These are phyloP conservation scores for Cornus florida DNA, from an alignment of 148 eudicot species.

Conservation along the genomic window DNA sequence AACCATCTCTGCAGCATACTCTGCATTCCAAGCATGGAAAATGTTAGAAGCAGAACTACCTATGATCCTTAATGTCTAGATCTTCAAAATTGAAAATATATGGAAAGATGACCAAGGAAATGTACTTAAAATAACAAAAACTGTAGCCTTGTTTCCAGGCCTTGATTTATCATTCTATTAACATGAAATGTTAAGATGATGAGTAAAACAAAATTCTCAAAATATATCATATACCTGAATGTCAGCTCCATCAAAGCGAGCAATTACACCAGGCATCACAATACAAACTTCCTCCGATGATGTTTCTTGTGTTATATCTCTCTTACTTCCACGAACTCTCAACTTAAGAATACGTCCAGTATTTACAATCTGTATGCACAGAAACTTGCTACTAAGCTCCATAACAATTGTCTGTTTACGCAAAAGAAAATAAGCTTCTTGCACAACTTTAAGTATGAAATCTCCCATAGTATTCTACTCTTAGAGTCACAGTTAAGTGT, in stretches of 20 bases:
- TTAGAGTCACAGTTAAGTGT: no score
- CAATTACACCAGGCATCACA: conserved; percentile 77
- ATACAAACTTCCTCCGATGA: conserved; percentile 87
- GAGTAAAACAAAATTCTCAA: conserved; percentile 1
- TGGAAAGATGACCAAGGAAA: no score
- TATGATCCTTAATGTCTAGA: no score
- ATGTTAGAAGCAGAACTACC: conserved; percentile 6
- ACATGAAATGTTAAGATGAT: neutral
- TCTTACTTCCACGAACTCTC: conserved; percentile 80
- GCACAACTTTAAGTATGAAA: no score
- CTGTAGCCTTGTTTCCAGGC: neutral
- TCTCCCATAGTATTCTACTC: no score
- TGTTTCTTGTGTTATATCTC: conserved; percentile 62
- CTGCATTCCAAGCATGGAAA: conserved; percentile 48
- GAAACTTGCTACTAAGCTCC: neutral
- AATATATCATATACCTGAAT: conserved; percentile 60
- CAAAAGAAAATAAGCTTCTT: neutral
- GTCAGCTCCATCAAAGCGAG: conserved; percentile 89
- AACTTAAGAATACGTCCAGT: conserved; percentile 66
- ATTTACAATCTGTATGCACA: conserved; percentile 57
- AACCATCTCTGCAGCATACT: conserved; percentile 75
- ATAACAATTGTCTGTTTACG: neutral
- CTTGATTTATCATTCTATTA: neutral
- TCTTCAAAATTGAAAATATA: no score
- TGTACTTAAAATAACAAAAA: neutral